Base-by-base conservation (phyloP, 1,139 yeast genomes). In the Scheffersomyces segobiensis region DNA sequence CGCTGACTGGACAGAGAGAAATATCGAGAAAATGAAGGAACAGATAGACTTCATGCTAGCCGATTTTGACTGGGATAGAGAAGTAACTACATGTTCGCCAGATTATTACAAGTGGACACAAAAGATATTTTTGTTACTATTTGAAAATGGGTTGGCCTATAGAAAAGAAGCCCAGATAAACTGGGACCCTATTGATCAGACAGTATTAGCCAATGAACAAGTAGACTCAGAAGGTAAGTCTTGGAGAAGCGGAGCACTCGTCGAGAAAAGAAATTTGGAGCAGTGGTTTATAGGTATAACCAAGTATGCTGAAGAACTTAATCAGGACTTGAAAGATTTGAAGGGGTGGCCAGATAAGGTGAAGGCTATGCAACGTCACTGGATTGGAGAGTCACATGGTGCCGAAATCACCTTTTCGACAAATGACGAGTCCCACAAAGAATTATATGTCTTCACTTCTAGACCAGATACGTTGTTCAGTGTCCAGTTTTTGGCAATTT, bases 211-310 rank as follows among this genome's bases (percentile, higher is more conserved):
- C 0, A 95, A 95, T 71, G 99, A 95, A 72, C 99, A 95, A 71
- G 98, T 95, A 3, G 99, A 95, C 71, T 73, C 89, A 1, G 84
- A 91, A 52, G 99, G 99, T 0, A 80, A 87, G 57, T 92, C 98
- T 0, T 95, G 99, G 99, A 83, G 99, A 72, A 92, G 98, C 2
- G 99, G 99, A 1, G 99, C 98, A 0, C 59, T 87, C 19, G 99
- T 93, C 0, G 98, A 95, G 70, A 92, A 91, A 71, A 82, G 80
- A 62, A 76, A 85, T 60, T 78, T 95, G 53, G 90, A 87, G 60
- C 99, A 95, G 69, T 95, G 99, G 99, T 95, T 95, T 67, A 79
- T 95, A 62, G 91, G 92, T 5, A 95, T 93, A 57, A 93, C 99
- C 0, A 81, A 88, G 61, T 92, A 84, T 73, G 97, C 97, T 0